phyloP scores from a whole-genome alignment of 495 filamentous ascomycete species.

The Cryomyces antarcticus region DNA sequence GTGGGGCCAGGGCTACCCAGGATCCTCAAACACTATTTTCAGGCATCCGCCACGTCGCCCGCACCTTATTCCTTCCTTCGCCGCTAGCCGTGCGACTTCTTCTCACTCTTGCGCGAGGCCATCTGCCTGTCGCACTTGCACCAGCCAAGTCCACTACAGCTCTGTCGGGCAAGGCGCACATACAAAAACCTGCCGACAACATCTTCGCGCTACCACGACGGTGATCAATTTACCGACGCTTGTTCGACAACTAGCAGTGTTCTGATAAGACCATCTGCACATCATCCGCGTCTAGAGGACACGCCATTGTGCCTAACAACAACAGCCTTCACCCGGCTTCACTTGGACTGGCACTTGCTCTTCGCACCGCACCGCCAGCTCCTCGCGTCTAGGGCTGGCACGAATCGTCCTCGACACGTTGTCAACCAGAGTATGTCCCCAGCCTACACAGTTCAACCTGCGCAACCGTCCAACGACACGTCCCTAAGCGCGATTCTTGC shows the following conservation, averaged over 20 bases:
- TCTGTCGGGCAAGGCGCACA: no score
- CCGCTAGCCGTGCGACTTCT: no score
- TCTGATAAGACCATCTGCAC: constrained; percentile 11
- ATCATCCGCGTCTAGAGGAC: constrained; percentile 20
- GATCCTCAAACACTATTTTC: constrained; percentile 5
- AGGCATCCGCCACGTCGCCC: constrained; percentile 11
- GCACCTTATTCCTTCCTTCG: constrained; percentile 2
- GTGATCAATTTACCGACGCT: no score
- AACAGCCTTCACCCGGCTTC: constrained; percentile 10
- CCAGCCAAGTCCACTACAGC: no score
- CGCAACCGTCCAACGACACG: constrained; percentile 9
- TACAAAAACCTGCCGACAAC: no score
- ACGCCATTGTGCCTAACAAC: constrained; percentile 18
- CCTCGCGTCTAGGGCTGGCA: not conserved
- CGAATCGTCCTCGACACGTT: not conserved
- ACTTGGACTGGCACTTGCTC: constrained; percentile 10
- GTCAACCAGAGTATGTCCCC: constrained; percentile 20
- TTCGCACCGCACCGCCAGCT: constrained; percentile 7
- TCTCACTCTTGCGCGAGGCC: no score
- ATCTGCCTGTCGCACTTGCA: no score
- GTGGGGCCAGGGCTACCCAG: not conserved
- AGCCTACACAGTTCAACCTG: constrained; percentile 14
- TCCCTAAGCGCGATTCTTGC: constrained; percentile 17
- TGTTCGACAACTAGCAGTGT: no score
- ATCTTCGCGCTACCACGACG: no score